Percentiles rank a stretch among this genome's conserved stretches.
phyloP scores from a whole-genome alignment of 139 green algal species.

The Coccomyxa sp. region DNA sequence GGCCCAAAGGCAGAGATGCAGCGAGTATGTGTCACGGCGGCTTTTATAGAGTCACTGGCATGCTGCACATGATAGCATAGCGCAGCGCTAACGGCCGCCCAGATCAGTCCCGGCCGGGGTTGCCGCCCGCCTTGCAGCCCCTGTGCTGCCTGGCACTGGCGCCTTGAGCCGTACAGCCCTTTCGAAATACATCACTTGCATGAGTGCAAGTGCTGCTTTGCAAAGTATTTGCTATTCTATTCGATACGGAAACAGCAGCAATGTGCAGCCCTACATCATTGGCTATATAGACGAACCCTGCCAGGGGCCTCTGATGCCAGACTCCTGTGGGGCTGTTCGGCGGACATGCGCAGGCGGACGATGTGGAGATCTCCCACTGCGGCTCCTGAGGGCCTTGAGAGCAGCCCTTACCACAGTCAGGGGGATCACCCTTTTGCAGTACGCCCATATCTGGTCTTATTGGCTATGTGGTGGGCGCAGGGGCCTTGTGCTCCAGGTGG shows the following conservation, averaged over 20 bases:
- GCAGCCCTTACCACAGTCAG: not conserved
- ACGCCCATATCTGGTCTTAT: not conserved
- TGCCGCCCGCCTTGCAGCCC: not conserved
- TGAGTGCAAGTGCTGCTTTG: not conserved
- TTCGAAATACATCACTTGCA: not conserved
- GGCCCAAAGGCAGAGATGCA: not conserved
- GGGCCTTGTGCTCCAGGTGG: slow-evolving; percentile 56
- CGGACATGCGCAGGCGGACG: no score
- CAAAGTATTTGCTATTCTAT: not conserved
- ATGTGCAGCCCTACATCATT: not conserved
- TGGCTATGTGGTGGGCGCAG: slow-evolving; percentile 20
- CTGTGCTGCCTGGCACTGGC: not conserved
- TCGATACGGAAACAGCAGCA: not conserved
- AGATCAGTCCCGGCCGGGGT: slow-evolving; percentile 3
- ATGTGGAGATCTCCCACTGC: no score
- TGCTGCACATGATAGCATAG: not conserved
- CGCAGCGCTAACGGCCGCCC: slow-evolving; percentile 1
- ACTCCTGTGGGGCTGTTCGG: not conserved
- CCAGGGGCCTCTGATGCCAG: not conserved
- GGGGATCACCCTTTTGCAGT: not conserved
- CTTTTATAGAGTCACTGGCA: slow-evolving; percentile 6
- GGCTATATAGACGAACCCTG: not conserved
- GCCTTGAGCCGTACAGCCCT: not conserved
- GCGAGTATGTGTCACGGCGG: not conserved
- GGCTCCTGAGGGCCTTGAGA: no score